Evolutionary conservation across 768 basidiomycete genomes (phyloP).

Genomic region (Neoboletus subvelutipes): DNA sequence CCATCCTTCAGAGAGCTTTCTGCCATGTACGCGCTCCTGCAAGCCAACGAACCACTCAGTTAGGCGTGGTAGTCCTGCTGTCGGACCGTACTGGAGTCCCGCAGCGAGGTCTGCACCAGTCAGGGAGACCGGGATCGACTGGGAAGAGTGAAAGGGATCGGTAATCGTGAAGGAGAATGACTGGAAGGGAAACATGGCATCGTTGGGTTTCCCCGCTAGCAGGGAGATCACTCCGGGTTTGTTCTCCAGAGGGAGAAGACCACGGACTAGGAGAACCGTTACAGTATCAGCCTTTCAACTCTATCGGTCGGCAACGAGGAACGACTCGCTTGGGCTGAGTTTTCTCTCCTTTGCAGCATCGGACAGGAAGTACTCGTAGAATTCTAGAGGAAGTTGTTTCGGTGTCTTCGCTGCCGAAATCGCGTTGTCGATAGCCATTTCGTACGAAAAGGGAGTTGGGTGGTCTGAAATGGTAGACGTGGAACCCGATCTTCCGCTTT

Average conservation of each 20-base stretch:
- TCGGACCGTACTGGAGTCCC: conserved; percentile 77
- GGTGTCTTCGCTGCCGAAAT: background rate
- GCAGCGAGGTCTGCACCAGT: conserved; percentile 57
- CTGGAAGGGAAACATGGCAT: conserved; percentile 87
- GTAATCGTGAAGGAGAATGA: conserved; percentile 67
- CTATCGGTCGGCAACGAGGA: background rate
- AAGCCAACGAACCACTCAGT: conserved; percentile 68
- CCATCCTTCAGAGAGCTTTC: conserved; percentile 68
- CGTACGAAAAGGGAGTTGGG: background rate
- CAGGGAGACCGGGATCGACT: conserved; percentile 53
- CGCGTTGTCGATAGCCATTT: conserved; percentile 9
- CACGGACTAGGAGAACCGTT: conserved; percentile 47
- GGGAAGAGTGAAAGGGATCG: conserved; percentile 44
- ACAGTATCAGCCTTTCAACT: background rate
- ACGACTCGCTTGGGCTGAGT: conserved; percentile 58
- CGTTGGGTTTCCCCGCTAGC: conserved; percentile 91
- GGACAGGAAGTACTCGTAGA: conserved; percentile 63
- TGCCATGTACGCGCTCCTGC: conserved; percentile 68
- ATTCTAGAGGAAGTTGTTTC: conserved; percentile 45
- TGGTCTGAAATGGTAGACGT: background rate
- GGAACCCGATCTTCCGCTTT: background rate
- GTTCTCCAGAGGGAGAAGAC: conserved; percentile 76
- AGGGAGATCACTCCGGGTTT: conserved; percentile 77
- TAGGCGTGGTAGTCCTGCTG: conserved; percentile 64
- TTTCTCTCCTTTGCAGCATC: conserved; percentile 56